Percentiles rank a stretch among this genome's conserved stretches.
These are phyloP conservation scores for Escovopsis weberi DNA, from an alignment of 2,329 filamentous ascomycete species.

Conservation along the genomic window DNA sequence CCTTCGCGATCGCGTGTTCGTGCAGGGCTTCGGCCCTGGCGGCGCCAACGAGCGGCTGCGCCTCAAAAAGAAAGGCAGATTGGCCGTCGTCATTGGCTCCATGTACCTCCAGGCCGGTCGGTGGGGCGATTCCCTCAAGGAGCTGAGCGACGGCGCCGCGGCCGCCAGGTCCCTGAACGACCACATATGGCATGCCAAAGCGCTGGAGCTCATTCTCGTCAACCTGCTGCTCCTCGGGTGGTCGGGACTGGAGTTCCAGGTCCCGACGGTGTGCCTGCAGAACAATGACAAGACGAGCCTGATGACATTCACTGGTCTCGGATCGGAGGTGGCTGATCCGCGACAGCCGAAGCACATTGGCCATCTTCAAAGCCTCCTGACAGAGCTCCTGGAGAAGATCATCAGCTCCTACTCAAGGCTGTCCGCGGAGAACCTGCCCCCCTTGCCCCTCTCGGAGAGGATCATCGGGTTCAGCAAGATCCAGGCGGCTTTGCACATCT, in stretches of 20 bases:
- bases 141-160: constrained; percentile 66
- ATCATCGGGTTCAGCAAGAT: constrained; percentile 60
- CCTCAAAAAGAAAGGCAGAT: constrained; percentile 66
- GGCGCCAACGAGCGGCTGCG: constrained; percentile 64
- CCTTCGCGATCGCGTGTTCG: constrained; percentile 41
- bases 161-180: constrained; percentile 70
- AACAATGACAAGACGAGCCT: constrained; percentile 31
- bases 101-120: constrained; percentile 80
- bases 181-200: constrained; percentile 95
- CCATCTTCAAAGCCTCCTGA: constrained; percentile 44
- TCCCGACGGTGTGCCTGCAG: constrained; percentile 43
- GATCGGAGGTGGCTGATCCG: constrained; percentile 21
- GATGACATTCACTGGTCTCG: constrained; percentile 14
- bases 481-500: constrained; percentile 50
- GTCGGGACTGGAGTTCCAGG: constrained; percentile 68
- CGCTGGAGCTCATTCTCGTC: constrained; percentile 72
- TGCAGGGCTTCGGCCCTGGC: constrained; percentile 56
- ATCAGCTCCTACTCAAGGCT: constrained; percentile 58
- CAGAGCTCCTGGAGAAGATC: constrained; percentile 63
- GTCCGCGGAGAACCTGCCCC: constrained; percentile 55
- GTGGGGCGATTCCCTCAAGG: constrained; percentile 77
- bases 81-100: constrained; percentile 66
- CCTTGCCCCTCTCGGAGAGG: constrained; percentile 56
- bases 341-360: constrained; percentile 38
- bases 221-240: constrained; percentile 74